Conservation (phyloP, 202 grass and related monocot genomes). For the Carex sylvatica region DNA sequence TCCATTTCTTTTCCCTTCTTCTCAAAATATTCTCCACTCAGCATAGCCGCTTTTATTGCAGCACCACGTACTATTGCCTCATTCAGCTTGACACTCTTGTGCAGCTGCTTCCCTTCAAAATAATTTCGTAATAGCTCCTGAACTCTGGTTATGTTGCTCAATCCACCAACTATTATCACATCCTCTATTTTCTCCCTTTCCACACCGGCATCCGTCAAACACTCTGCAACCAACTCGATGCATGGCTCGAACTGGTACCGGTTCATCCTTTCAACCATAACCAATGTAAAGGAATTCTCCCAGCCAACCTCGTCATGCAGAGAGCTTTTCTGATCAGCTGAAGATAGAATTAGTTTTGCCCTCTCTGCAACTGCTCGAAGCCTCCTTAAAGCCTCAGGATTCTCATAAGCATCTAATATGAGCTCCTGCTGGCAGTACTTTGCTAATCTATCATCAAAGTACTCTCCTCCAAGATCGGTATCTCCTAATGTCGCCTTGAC, state of each 20-base stretch:
- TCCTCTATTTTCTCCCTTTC: conserved; percentile 49
- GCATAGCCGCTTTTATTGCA: conserved; percentile 63
- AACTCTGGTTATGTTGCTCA: conserved; percentile 58
- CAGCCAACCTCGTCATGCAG: conserved; percentile 56
- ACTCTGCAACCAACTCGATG: conserved; percentile 58
- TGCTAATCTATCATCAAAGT: conserved; percentile 67
- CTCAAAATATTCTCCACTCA: conserved; percentile 57
- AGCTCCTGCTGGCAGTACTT: conserved; percentile 65
- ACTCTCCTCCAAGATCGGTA: conserved; percentile 65
- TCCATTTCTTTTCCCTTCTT: conserved; percentile 37
- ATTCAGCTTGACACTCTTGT: conserved; percentile 75
- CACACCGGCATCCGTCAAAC: conserved; percentile 62
- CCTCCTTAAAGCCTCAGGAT: conserved; percentile 50
- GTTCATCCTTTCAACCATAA: conserved; percentile 61
- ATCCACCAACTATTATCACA: conserved; percentile 63
- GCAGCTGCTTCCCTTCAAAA: conserved; percentile 73
- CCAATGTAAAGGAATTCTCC: conserved; percentile 52
- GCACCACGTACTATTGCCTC: conserved; percentile 69
- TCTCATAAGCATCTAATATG: conserved; percentile 47
- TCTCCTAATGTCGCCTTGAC: conserved; percentile 57
- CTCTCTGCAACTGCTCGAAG: conserved; percentile 48
- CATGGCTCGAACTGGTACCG: conserved; percentile 66
- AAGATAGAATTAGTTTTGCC: conserved; percentile 63
- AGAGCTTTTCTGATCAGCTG: conserved; percentile 54
- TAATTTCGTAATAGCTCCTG: conserved; percentile 66